A percentile compares a stretch with the other conserved stretches of the same genome.
Conservation (phyloP, 2,329 filamentous ascomycete species). For the Sarocladiaceae sp. region DNA sequence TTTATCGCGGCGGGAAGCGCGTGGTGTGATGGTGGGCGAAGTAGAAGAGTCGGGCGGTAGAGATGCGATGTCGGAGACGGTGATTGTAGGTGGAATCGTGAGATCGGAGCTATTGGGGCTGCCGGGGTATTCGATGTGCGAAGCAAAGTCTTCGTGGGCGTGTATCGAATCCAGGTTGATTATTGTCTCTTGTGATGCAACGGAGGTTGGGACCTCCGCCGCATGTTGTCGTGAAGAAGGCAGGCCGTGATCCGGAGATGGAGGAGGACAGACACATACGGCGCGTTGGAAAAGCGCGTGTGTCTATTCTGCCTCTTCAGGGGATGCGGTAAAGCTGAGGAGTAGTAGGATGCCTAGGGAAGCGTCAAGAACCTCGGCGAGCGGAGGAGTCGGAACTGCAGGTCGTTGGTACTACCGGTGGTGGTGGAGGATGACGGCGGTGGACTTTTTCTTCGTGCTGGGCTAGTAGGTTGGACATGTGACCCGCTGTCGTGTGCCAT, state of each 20-base stretch:
- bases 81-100: background rate
- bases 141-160: conserved; percentile 19
- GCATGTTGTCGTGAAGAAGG: conserved; percentile 39
- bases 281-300: too few species aligned
- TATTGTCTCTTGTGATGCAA: conserved; percentile 38
- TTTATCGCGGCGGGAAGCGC: conserved; percentile 45
- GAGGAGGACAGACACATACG: conserved; percentile 8
- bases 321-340: background rate
- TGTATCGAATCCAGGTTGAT: conserved; percentile 57
- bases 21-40: conserved; percentile 1
- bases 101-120: background rate
- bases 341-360: too few species aligned
- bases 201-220: conserved; percentile 52
- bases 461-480: conserved; percentile 3
- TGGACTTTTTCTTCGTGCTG: conserved; percentile 1
- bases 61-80: background rate
- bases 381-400: background rate
- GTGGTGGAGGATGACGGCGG: background rate
- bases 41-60: background rate
- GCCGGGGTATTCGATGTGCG: background rate
- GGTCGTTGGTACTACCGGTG: background rate
- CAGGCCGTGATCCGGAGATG: conserved; percentile 3
- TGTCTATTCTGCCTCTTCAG: background rate
- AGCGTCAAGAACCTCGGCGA: background rate
- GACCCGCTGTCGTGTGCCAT: background rate